Evolutionary conservation across 805 yeast species (phyloP), one percentile per base, ranked within the genome.

Genomic region (Cephaloascus albidus): DNA sequence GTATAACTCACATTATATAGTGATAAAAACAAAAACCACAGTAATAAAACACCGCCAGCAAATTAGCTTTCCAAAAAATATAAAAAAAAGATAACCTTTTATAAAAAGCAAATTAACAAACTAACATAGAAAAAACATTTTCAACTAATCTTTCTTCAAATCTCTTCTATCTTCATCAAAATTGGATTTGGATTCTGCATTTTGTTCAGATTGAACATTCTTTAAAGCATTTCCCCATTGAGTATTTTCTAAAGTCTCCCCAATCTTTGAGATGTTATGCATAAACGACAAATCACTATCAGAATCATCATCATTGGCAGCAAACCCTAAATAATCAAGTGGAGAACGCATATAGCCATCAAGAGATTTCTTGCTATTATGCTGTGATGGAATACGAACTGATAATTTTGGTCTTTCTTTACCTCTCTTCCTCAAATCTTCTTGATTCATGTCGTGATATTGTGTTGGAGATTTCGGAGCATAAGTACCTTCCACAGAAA

Each of bases 201-300:
- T 16, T 32, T 41, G 40, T 20, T 42, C 45, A 19, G 40, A 36
- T 37, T 44, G 40, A 18, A 53, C 49, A 26, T 54, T 54, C 26
- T 47, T 45, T 10, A 54, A 45, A 1, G 58, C 59, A 6, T 50
- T 52, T 2, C 49, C 48, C 62, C 62, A 58, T 10, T 47, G 45
- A 1, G 58, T 49, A 31, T 47, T 48, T 37, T 53, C 54, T 37
- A 58, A 42, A 1, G 52, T 43, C 35, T 55, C 58, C 2, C 61
- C 60, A 3, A 59, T 36, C 3, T 44, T 47, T 5, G 53, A 36
- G 2, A 57, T 20, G 30, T 55, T 56, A 15, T 16, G 6, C 15
- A 54, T 46, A 18, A 50, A 40, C 2, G 56, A 45, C 10, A 42
- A 23, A 23, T 23, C 39, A 18, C 43, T 40, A 8, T 35, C 40